Percentiles rank a stretch among this genome's conserved stretches.
phyloP scores from a whole-genome alignment of 495 filamentous ascomycete genomes.

The Tuber aestivum region DNA sequence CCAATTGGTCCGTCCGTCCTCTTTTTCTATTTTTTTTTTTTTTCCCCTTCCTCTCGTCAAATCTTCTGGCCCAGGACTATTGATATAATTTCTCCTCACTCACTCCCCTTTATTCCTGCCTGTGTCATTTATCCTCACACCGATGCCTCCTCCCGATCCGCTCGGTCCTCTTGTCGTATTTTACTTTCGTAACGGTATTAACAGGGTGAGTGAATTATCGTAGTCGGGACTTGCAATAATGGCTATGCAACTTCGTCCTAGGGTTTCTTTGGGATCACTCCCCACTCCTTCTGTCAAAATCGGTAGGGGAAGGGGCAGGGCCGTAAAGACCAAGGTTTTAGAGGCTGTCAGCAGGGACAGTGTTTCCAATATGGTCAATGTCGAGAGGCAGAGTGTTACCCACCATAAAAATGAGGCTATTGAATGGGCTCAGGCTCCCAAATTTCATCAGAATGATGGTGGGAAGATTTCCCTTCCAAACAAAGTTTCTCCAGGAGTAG shows the following conservation, averaged over 20 bases:
- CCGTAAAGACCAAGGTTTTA: not conserved
- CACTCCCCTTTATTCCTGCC: not conserved
- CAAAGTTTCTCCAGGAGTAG: not conserved
- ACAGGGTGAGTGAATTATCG: not conserved
- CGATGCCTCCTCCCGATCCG: not conserved
- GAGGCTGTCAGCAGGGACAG: not conserved
- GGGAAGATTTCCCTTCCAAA: not conserved
- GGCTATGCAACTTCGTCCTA: slow-evolving; percentile 1
- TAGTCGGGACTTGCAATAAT: not conserved
- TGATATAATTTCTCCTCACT: not conserved
- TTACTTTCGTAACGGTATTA: not conserved
- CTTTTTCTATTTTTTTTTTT: not conserved
- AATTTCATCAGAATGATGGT: not conserved
- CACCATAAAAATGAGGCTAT: not conserved
- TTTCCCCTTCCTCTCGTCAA: not conserved
- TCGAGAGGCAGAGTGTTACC: not conserved
- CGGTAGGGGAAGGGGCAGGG: not conserved
- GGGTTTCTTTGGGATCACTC: not conserved
- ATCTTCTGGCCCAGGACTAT: not conserved
- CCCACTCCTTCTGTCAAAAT: not conserved
- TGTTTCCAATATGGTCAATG: not conserved
- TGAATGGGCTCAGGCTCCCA: not conserved
- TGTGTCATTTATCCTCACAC: not conserved
- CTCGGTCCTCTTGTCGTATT: not conserved
- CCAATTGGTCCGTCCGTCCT: not conserved